A percentile compares a stretch with the other conserved stretches of the same genome.
These are phyloP conservation scores for Fraxinus sp. DNA, from an alignment of 305 asterid genomes.

Conservation along the genomic window DNA sequence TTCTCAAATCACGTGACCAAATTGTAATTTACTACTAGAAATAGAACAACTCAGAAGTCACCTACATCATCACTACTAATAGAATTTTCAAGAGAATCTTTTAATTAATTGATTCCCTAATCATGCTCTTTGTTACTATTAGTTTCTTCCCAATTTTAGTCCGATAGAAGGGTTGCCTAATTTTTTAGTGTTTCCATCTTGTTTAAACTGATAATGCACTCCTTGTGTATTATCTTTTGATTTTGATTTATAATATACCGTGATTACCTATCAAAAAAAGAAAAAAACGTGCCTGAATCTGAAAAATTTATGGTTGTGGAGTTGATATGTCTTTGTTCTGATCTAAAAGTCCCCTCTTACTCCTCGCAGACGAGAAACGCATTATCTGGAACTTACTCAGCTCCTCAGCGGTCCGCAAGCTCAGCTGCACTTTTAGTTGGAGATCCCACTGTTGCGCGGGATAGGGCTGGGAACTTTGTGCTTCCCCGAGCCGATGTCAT, in stretches of 20 bases:
- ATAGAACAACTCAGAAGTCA: not conserved
- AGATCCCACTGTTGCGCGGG: conserved; percentile 88
- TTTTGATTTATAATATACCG: no score
- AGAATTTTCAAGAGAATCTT: not conserved
- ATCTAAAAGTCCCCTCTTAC: conserved; percentile 23
- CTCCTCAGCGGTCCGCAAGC: conserved; percentile 99
- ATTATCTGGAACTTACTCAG: conserved; percentile 96
- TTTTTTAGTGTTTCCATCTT: no score
- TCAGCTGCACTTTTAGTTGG: conserved; percentile 99
- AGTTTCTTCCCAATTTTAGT: not conserved
- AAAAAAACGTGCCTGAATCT: not conserved
- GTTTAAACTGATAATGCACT: no score
- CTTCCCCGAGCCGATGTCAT: conserved; percentile 98
- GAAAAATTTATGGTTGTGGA: conserved; percentile 4
- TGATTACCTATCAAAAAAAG: no score
- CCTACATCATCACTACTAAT: not conserved
- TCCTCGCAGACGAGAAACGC: conserved; percentile 90
- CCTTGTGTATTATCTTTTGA: no score
- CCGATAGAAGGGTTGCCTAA: no score
- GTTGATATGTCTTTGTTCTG: conserved; percentile 15
- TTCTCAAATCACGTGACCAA: not conserved
- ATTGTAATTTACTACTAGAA: not conserved
- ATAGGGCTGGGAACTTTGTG: conserved; percentile 96
- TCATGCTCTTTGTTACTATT: not conserved
- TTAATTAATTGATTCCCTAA: not conserved